phyloP scores from a whole-genome alignment of 495 filamentous ascomycete genomes.

The Neurospora pannonica region DNA sequence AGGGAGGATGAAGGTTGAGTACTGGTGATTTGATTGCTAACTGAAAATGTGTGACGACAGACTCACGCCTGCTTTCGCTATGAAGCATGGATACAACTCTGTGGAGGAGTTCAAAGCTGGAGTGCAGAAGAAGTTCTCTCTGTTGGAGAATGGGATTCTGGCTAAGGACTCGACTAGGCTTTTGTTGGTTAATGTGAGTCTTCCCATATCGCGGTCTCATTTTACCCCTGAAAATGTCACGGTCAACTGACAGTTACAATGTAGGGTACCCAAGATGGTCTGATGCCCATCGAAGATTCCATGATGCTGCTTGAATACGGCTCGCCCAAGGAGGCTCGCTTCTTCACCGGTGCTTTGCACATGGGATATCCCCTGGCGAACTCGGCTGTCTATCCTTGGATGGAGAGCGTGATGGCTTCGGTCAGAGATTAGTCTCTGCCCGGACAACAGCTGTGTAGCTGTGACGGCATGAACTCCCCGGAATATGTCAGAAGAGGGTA shows the following conservation, averaged over 20 bases:
- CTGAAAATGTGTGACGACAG: constrained; percentile 17
- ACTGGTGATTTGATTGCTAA: too few relatives aligned
- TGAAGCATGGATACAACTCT: constrained; percentile 60
- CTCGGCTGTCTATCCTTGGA: constrained; percentile 43
- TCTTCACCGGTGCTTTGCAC: constrained; percentile 50
- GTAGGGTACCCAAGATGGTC: constrained; percentile 58
- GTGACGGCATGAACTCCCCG: neutral
- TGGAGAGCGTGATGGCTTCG: constrained; percentile 40
- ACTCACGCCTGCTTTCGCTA: constrained; percentile 53
- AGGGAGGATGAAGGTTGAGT: too few relatives aligned
- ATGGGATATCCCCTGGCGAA: constrained; percentile 58
- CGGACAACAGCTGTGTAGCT: neutral
- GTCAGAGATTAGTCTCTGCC: constrained; percentile 4
- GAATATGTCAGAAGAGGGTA: neutral
- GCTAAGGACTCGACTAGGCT: constrained; percentile 52
- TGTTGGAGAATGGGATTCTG: constrained; percentile 61
- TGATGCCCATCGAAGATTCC: constrained; percentile 73
- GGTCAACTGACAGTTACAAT: constrained; percentile 6
- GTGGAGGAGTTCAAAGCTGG: constrained; percentile 51
- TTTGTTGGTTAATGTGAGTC: constrained; percentile 56
- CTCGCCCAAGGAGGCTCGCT: constrained; percentile 59
- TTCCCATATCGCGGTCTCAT: neutral
- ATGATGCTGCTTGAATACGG: constrained; percentile 60
- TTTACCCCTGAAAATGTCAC: neutral
- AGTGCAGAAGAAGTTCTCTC: constrained; percentile 60